phyloP scores from a whole-genome alignment of 1,284 basidiomycete genomes.

The Moniliophthora roreri region DNA sequence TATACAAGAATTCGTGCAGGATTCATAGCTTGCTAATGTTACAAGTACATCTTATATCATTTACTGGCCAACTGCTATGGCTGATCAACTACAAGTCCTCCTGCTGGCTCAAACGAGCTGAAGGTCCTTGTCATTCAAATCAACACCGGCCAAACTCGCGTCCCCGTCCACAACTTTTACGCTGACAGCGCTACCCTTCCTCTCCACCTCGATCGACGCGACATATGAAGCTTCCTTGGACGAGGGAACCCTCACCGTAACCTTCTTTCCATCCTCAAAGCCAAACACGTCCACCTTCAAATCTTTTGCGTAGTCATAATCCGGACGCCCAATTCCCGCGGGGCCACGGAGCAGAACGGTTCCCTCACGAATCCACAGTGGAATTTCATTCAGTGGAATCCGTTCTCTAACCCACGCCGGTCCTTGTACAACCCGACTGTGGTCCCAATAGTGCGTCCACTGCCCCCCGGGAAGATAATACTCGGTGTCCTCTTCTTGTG shows the following conservation, averaged over 20 bases:
- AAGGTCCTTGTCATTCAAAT: background rate
- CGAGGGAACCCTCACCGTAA: conserved; percentile 43
- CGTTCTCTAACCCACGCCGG: conserved; percentile 58
- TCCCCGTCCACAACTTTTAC: conserved; percentile 27
- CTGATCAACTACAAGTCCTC: no score
- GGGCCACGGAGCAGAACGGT: conserved; percentile 61
- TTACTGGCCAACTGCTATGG: no score
- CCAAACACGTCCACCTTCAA: conserved; percentile 57
- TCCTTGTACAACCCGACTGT: conserved; percentile 45
- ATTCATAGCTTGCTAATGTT: background rate
- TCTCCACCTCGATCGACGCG: conserved; percentile 37
- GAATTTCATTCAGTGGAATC: conserved; percentile 58
- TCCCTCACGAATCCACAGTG: conserved; percentile 64
- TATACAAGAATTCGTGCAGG: conserved; percentile 57
- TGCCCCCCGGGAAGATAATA: conserved; percentile 71
- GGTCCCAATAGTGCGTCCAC: conserved; percentile 68
- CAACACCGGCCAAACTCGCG: conserved; percentile 9
- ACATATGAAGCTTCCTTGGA: conserved; percentile 37
- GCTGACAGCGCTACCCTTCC: conserved; percentile 25
- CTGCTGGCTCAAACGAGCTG: background rate
- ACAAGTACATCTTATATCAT: background rate
- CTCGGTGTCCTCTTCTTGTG: conserved; percentile 53
- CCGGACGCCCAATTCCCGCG: conserved; percentile 52
- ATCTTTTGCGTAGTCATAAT: conserved; percentile 58
- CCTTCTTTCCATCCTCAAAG: conserved; percentile 42